Percentiles rank a stretch among this genome's conserved stretches.
These are phyloP conservation scores for Ramalina intermedia DNA, from an alignment of 495 filamentous ascomycete species.

Conservation along the genomic window DNA sequence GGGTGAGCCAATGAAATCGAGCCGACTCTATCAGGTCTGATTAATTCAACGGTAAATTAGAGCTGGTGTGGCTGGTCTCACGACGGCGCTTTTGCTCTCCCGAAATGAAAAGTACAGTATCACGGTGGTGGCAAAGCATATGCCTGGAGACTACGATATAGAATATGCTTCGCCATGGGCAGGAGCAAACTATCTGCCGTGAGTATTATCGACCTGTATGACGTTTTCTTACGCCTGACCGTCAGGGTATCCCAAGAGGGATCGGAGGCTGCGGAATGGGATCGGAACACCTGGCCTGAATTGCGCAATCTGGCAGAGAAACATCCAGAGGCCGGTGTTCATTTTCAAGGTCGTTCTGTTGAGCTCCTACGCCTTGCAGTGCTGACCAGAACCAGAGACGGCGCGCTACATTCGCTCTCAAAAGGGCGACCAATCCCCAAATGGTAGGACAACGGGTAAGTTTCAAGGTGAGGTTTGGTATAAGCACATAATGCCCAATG, in stretches of 20 bases:
- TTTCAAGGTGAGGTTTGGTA: constrained; percentile 74
- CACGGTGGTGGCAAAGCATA: constrained; percentile 84
- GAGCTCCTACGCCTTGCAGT: background rate
- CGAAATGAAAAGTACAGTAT: constrained; percentile 51
- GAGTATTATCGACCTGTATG: constrained; percentile 12
- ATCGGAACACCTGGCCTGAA: constrained; percentile 52
- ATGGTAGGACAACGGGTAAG: constrained; percentile 44
- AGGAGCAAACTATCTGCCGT: constrained; percentile 87
- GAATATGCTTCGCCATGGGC: constrained; percentile 96
- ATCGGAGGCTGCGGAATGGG: constrained; percentile 42
- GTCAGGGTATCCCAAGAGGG: constrained; percentile 39
- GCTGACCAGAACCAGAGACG: constrained; percentile 26
- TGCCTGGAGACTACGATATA: constrained; percentile 96
- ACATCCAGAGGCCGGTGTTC: constrained; percentile 76
- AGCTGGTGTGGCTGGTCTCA: constrained; percentile 82
- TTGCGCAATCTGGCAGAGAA: constrained; percentile 49
- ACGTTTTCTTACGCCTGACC: background rate
- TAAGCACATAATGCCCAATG: constrained; percentile 57
- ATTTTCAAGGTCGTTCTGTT: constrained; percentile 52
- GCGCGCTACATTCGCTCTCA: constrained; percentile 50
- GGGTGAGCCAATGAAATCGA: constrained; percentile 8
- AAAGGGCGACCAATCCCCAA: constrained; percentile 31
- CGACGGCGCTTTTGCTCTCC: constrained; percentile 75
- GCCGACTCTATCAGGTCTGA: background rate
- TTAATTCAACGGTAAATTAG: constrained; percentile 26